Conservation (phyloP, 2,329 filamentous ascomycete species). For the Hypoxylon rubiginosum region DNA sequence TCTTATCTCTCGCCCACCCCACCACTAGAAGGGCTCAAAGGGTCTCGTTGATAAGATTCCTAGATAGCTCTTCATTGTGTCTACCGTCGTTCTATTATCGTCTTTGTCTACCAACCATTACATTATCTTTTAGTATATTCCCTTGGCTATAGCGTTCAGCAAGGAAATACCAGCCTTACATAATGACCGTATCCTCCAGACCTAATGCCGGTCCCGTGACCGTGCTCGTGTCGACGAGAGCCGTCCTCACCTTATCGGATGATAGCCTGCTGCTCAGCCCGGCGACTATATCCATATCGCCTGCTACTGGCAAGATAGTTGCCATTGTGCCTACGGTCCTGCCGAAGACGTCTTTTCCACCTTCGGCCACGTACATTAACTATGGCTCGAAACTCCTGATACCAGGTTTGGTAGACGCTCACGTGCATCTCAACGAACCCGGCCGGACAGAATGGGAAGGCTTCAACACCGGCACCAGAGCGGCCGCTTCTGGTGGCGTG, state of each 20-base stretch:
- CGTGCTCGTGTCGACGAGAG: slow-evolving; percentile 86
- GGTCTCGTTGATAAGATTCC: slow-evolving; percentile 31
- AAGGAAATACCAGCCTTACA: slow-evolving; percentile 28
- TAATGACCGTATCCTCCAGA: slow-evolving; percentile 44
- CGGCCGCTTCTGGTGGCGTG: slow-evolving; percentile 94
- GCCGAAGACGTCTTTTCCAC: slow-evolving; percentile 80
- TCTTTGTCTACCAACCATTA: slow-evolving; percentile 14
- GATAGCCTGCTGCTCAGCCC: slow-evolving; percentile 75
- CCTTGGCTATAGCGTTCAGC: slow-evolving; percentile 20
- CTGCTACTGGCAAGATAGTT: slow-evolving; percentile 84
- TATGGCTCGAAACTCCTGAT: slow-evolving; percentile 87
- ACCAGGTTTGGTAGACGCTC: slow-evolving; percentile 93
- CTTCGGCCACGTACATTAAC: slow-evolving; percentile 80
- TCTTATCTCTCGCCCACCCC: slow-evolving; percentile 25
- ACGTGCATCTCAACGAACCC: slow-evolving; percentile 97
- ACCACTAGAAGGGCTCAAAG: slow-evolving; percentile 14
- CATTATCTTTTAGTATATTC: slow-evolving; percentile 23
- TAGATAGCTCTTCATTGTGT: slow-evolving; percentile 21
- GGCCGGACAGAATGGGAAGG: slow-evolving; percentile 98
- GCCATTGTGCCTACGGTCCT: slow-evolving; percentile 80
- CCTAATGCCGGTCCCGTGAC: slow-evolving; percentile 62
- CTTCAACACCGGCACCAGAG: slow-evolving; percentile 93
- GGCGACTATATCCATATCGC: slow-evolving; percentile 85
- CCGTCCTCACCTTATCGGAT: slow-evolving; percentile 80
- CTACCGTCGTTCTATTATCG: slow-evolving; percentile 16